Percentiles rank a stretch among this genome's conserved stretches.
Evolutionary conservation across 2,329 filamentous ascomycete genomes (phyloP).

Genomic region (Verticillium klebahnii): DNA sequence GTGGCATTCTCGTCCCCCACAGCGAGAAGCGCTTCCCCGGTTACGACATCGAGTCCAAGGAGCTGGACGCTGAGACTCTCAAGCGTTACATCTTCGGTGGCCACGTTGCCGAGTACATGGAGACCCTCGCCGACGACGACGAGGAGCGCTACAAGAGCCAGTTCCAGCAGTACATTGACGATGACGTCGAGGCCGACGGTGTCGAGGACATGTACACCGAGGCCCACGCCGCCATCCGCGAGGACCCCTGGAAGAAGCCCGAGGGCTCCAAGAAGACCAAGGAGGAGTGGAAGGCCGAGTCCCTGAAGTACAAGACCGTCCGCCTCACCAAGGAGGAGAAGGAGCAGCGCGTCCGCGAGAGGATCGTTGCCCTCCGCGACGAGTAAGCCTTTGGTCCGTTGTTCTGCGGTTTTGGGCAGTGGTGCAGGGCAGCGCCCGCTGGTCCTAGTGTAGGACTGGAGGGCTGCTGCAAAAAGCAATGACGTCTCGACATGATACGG

Average conservation of each 20-base stretch:
- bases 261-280: slow-evolving; percentile 88
- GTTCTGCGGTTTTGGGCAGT: neutral
- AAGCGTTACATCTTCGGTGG: slow-evolving; percentile 99
- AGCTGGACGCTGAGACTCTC: slow-evolving; percentile 94
- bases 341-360: slow-evolving; percentile 77
- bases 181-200: slow-evolving; percentile 92
- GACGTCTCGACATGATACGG: slow-evolving; percentile 1
- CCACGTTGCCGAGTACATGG: slow-evolving; percentile 99
- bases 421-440: neutral
- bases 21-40: slow-evolving; percentile 99
- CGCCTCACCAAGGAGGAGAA: slow-evolving; percentile 85
- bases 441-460: neutral
- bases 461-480: neutral
- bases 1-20: slow-evolving; percentile 95
- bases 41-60: slow-evolving; percentile 95
- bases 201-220: slow-evolving; percentile 95
- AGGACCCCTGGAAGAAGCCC: slow-evolving; percentile 95
- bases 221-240: slow-evolving; percentile 94
- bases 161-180: slow-evolving; percentile 97
- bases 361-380: slow-evolving; percentile 76
- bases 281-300: slow-evolving; percentile 95
- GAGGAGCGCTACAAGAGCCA: slow-evolving; percentile 99
- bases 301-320: slow-evolving; percentile 74
- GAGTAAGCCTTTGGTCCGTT: slow-evolving; percentile 28
- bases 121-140: slow-evolving; percentile 97